Percentiles rank a stretch among this genome's conserved stretches.
Evolutionary conservation across 768 basidiomycete species (phyloP).

Genomic region (Rickenella mellea): DNA sequence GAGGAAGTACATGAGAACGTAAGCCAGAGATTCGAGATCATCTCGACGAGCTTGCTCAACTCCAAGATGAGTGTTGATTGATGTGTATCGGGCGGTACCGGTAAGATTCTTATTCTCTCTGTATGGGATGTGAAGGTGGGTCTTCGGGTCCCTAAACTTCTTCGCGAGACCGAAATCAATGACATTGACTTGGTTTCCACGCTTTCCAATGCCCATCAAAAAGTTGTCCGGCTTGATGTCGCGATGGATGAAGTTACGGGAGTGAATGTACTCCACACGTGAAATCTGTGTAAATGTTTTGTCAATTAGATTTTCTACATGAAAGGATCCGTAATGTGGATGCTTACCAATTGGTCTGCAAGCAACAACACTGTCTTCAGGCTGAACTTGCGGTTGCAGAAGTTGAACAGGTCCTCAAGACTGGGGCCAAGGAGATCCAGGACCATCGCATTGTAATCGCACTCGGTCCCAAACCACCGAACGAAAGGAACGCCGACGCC

Average conservation of each 20-base stretch:
- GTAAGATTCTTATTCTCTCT: constrained; percentile 99
- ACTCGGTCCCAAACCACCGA: constrained; percentile 89
- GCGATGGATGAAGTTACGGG: constrained; percentile 36
- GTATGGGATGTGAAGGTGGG: constrained; percentile 98
- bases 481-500: constrained; percentile 99
- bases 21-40: constrained; percentile 96
- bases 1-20: constrained; percentile 99
- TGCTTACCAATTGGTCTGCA: constrained; percentile 38
- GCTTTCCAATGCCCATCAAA: constrained; percentile 48
- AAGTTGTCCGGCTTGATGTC: constrained; percentile 54
- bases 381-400: constrained; percentile 37
- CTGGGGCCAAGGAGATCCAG: constrained; percentile 91
- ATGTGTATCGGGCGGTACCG: constrained; percentile 97
- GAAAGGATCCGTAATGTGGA: constrained; percentile 24
- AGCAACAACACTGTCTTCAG: constrained; percentile 44
- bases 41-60: constrained; percentile 98
- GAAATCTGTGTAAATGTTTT: constrained; percentile 32
- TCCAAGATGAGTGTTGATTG: constrained; percentile 97
- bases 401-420: constrained; percentile 87
- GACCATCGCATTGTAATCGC: constrained; percentile 99
- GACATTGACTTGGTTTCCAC: constrained; percentile 48
- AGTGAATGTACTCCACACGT: constrained; percentile 47
- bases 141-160: constrained; percentile 99
- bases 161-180: constrained; percentile 96
- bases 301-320: constrained; percentile 33